phyloP scores from a whole-genome alignment of 2,329 filamentous ascomycete genomes.

The Epichloe sp. region DNA sequence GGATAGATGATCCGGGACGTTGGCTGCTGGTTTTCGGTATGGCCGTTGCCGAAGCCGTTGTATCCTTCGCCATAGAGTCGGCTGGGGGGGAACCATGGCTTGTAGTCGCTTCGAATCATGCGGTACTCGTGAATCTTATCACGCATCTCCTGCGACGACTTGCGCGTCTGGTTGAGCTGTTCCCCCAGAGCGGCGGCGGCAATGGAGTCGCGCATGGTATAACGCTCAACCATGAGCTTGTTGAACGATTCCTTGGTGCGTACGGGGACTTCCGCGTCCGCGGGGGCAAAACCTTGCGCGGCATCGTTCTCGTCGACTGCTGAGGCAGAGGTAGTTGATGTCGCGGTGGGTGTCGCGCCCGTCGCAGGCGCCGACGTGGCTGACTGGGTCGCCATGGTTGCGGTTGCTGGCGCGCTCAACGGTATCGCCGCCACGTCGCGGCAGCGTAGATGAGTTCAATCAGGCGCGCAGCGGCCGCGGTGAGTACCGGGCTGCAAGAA shows the following conservation, averaged over 20 bases:
- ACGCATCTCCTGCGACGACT: constrained; percentile 48
- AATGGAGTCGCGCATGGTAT: constrained; percentile 39
- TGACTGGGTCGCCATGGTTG: constrained; percentile 31
- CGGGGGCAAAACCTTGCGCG: constrained; percentile 8
- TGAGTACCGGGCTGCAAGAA: constrained; percentile 7
- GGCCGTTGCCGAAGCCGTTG: constrained; percentile 75
- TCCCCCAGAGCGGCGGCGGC: constrained; percentile 39
- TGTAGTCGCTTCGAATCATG: constrained; percentile 40
- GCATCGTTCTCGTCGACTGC: constrained; percentile 16
- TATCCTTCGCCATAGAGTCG: constrained; percentile 64
- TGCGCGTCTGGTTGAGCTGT: constrained; percentile 39
- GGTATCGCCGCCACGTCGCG: constrained; percentile 25
- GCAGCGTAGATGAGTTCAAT: constrained; percentile 9
- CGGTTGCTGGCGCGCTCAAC: constrained; percentile 18
- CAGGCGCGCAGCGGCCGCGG: constrained; percentile 5
- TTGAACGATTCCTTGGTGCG: constrained; percentile 45
- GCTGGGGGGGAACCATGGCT: constrained; percentile 40
- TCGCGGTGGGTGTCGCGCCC: constrained; percentile 18
- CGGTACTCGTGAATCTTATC: constrained; percentile 60
- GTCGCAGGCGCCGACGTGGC: constrained; percentile 22
- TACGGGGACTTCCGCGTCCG: constrained; percentile 20
- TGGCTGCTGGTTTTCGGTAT: constrained; percentile 57
- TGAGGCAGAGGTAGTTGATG: constrained; percentile 16
- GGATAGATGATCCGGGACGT: constrained; percentile 65
- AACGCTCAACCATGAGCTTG: constrained; percentile 39